Conservation (phyloP, 176 grass and related monocot genomes). For the Microstegium vimineum region DNA sequence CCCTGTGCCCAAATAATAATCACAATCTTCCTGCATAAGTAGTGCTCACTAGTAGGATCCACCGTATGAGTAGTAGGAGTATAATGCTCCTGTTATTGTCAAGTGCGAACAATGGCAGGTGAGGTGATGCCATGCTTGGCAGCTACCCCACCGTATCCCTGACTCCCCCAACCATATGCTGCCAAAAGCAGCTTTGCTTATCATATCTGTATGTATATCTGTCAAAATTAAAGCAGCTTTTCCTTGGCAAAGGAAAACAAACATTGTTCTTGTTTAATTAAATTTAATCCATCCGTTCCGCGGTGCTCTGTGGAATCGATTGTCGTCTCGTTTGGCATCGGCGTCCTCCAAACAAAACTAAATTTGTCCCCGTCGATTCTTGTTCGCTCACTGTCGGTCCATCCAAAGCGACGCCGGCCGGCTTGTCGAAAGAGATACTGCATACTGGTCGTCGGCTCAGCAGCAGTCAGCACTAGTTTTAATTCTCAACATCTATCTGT, state of each 20-base stretch:
- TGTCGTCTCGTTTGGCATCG: neutral
- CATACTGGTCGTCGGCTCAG: too few relatives aligned
- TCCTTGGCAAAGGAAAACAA: neutral
- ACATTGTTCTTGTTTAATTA: too few relatives aligned
- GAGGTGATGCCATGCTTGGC: neutral
- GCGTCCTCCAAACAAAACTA: neutral
- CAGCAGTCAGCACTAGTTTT: neutral
- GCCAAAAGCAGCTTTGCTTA: constrained; percentile 4
- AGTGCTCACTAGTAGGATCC: too few relatives aligned
- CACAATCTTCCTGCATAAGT: neutral
- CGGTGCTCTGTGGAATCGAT: neutral
- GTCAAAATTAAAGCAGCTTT: too few relatives aligned
- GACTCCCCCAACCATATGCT: neutral
- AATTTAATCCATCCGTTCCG: neutral
- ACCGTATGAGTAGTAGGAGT: neutral
- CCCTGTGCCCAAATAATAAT: neutral
- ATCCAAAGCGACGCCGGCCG: constrained; percentile 15
- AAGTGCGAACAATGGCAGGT: neutral
- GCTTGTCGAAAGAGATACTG: too few relatives aligned
- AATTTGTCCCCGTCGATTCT: neutral
- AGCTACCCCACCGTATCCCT: neutral
- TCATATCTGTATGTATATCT: too few relatives aligned
- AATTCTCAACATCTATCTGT: neutral
- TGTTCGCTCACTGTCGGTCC: neutral
- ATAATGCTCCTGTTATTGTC: neutral